Percentiles rank a stretch among this genome's conserved stretches.
Evolutionary conservation across 2,329 filamentous ascomycete species (phyloP).

Genomic region (Pseudogymnoascus sp.): DNA sequence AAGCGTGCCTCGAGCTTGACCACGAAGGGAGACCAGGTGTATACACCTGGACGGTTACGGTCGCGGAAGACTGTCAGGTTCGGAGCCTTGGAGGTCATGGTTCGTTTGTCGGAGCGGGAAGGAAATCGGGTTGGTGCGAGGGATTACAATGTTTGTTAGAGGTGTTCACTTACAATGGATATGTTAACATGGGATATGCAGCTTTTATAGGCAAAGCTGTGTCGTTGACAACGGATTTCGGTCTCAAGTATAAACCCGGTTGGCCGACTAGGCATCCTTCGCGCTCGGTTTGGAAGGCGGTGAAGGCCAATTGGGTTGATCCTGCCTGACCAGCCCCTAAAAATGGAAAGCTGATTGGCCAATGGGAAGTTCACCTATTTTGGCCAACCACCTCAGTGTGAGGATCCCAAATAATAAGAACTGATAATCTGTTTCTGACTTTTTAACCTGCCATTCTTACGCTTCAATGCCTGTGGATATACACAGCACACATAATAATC

Average conservation of each 20-base stretch:
- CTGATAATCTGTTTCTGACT: not conserved
- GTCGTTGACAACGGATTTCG: not conserved
- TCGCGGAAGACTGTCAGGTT: slow-evolving; percentile 1
- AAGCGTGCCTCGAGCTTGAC: slow-evolving; percentile 56
- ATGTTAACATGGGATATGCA: not conserved
- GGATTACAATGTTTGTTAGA: not conserved
- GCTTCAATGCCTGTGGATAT: not conserved
- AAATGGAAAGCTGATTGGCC: not conserved
- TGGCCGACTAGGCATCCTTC: not conserved
- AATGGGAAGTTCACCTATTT: not conserved
- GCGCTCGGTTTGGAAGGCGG: not conserved
- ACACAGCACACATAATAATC: not conserved
- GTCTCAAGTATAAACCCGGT: not conserved
- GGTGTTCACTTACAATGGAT: not conserved
- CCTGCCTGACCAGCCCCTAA: not conserved
- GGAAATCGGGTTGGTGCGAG: not conserved
- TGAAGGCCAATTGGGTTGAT: not conserved
- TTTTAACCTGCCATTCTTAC: not conserved
- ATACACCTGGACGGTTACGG: not conserved
- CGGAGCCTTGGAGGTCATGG: not conserved
- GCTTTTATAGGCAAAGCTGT: not conserved
- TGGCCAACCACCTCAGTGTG: not conserved
- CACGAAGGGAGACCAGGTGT: slow-evolving; percentile 54
- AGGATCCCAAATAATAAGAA: not conserved
- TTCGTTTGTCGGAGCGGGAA: not conserved